phyloP scores from a whole-genome alignment of 2,329 filamentous ascomycete genomes.

The Penicillium carneum region DNA sequence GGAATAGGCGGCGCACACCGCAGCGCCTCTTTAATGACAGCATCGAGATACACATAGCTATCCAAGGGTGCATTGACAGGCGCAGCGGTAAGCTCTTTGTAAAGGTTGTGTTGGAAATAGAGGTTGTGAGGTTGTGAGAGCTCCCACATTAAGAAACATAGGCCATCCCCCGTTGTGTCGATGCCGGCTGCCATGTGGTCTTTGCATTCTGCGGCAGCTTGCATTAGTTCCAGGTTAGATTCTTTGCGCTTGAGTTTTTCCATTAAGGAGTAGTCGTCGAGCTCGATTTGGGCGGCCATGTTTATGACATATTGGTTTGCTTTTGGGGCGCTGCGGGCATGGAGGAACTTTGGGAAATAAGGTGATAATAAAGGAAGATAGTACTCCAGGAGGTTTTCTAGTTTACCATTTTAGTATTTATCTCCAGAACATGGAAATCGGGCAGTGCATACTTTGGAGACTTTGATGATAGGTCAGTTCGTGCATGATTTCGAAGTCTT shows the following conservation, averaged over 20 bases:
- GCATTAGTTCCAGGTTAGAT: conserved; percentile 58
- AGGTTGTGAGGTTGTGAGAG: conserved; percentile 67
- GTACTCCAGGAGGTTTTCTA: conserved; percentile 67
- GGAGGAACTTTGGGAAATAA: conserved; percentile 57
- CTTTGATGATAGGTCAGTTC: conserved; percentile 73
- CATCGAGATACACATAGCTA: conserved; percentile 65
- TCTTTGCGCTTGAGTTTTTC: conserved; percentile 64
- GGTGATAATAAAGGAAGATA: conserved; percentile 63
- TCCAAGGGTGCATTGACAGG: conserved; percentile 46
- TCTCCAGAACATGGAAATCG: conserved; percentile 1
- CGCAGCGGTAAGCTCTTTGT: conserved; percentile 60
- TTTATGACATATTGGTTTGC: conserved; percentile 67
- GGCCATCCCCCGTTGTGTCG: conserved; percentile 72
- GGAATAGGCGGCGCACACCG: conserved; percentile 64
- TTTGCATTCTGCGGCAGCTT: conserved; percentile 71
- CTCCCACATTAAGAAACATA: conserved; percentile 76
- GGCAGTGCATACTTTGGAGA: conserved; percentile 63
- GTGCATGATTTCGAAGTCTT: conserved; percentile 72
- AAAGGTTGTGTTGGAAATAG: conserved; percentile 61
- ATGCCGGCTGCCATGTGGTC: conserved; percentile 77
- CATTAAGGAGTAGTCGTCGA: conserved; percentile 65
- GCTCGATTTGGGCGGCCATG: conserved; percentile 56
- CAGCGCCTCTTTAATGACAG: conserved; percentile 68
- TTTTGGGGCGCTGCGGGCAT: conserved; percentile 65
- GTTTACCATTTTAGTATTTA: not conserved